Percentiles rank a stretch among this genome's conserved stretches.
phyloP scores from a whole-genome alignment of 495 filamentous ascomycete species.

The Penicillium alfredii region DNA sequence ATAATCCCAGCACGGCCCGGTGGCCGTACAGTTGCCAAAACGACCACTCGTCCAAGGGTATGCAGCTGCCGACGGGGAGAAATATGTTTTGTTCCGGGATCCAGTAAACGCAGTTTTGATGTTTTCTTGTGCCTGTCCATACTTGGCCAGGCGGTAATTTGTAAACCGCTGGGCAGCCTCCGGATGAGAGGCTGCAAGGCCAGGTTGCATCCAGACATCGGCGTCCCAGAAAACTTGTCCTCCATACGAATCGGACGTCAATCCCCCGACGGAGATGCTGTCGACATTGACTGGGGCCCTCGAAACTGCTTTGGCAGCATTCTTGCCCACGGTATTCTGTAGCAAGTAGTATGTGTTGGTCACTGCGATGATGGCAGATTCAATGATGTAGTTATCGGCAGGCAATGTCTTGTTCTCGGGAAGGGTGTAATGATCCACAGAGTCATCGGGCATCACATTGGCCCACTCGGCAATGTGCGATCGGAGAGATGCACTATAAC shows the following conservation, averaged over 20 bases:
- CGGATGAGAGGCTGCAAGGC: conserved; percentile 53
- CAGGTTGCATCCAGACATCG: conserved; percentile 63
- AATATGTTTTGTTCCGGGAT: conserved; percentile 49
- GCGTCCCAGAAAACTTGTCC: conserved; percentile 63
- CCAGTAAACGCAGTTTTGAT: conserved; percentile 39
- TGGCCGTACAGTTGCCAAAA: conserved; percentile 60
- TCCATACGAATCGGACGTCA: conserved; percentile 58
- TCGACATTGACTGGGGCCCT: conserved; percentile 45
- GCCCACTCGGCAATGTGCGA: conserved; percentile 53
- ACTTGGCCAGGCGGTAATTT: conserved; percentile 51
- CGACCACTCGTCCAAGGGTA: conserved; percentile 61
- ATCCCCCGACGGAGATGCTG: conserved; percentile 56
- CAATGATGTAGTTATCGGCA: conserved; percentile 50
- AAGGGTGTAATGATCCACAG: conserved; percentile 56
- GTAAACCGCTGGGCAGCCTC: conserved; percentile 51
- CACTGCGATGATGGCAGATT: conserved; percentile 58
- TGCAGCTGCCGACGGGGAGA: conserved; percentile 47
- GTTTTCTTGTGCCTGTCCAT: conserved; percentile 48
- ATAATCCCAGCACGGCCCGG: conserved; percentile 60
- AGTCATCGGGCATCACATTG: conserved; percentile 45
- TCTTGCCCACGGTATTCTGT: conserved; percentile 57
- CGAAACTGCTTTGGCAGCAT: conserved; percentile 36
- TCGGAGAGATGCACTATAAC: conserved; percentile 42
- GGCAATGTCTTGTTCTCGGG: conserved; percentile 56
- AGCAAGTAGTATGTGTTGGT: conserved; percentile 65